A percentile compares a stretch with the other conserved stretches of the same genome.
Conservation (phyloP, 2,329 filamentous ascomycete genomes). For the Westerdykella aurantiaca region DNA sequence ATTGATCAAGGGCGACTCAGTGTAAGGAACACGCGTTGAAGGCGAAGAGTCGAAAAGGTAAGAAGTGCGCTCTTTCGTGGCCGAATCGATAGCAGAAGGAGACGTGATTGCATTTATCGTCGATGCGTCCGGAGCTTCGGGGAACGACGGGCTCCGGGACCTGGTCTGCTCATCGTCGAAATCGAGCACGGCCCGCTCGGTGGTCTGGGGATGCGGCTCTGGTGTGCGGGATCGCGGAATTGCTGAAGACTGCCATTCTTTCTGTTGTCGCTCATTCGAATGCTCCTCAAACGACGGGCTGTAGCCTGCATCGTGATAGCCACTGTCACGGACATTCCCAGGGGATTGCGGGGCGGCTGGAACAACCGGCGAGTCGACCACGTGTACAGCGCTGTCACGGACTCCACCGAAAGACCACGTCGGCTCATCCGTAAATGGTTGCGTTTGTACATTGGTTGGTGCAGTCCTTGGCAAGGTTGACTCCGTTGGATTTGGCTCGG, state of each 20-base stretch:
- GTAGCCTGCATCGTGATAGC: constrained; percentile 32
- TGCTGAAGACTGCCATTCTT: neutral
- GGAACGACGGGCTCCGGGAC: constrained; percentile 24
- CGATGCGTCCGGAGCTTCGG: constrained; percentile 10
- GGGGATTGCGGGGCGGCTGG: constrained; percentile 21
- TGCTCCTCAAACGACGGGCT: constrained; percentile 7
- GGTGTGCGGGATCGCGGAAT: constrained; percentile 1
- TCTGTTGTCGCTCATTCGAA: neutral
- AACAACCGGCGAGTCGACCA: constrained; percentile 41
- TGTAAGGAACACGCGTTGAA: constrained; percentile 26
- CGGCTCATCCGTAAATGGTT: constrained; percentile 5
- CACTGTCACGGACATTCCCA: constrained; percentile 39
- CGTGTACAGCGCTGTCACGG: constrained; percentile 43
- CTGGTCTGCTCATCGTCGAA: constrained; percentile 5
- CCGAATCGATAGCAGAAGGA: constrained; percentile 27
- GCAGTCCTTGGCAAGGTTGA: neutral
- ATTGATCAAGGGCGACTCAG: constrained; percentile 20
- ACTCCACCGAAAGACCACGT: constrained; percentile 36
- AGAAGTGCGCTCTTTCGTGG: constrained; percentile 33
- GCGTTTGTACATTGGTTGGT: neutral
- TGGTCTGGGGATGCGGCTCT: constrained; percentile 11
- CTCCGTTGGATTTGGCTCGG: neutral
- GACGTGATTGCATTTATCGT: constrained; percentile 13
- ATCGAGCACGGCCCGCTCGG: constrained; percentile 4
- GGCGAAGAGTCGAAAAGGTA: constrained; percentile 35